Conservation (phyloP, 2,329 filamentous ascomycete species). For the Drechslera avenae region DNA sequence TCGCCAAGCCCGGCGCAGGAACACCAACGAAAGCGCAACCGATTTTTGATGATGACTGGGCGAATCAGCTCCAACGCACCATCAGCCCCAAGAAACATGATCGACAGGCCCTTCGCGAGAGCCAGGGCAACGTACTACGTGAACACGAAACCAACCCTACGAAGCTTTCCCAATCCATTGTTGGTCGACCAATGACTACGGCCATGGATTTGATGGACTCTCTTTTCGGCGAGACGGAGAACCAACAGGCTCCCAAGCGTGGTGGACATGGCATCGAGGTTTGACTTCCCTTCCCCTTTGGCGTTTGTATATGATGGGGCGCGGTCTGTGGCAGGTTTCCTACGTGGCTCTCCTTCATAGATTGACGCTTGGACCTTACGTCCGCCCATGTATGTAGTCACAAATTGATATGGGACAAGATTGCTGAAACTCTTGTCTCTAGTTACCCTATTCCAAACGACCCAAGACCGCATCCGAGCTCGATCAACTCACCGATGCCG, state of each 20-base stretch:
- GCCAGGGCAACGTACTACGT: slow-evolving; percentile 64
- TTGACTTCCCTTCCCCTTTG: slow-evolving; percentile 63
- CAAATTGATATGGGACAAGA: slow-evolving; percentile 48
- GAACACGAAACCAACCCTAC: slow-evolving; percentile 49
- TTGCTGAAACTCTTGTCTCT: slow-evolving; percentile 51
- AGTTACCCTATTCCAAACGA: slow-evolving; percentile 88
- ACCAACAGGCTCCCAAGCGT: slow-evolving; percentile 54
- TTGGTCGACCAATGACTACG: slow-evolving; percentile 71
- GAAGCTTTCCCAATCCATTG: slow-evolving; percentile 39
- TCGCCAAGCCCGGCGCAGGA: slow-evolving; percentile 41
- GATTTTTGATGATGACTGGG: slow-evolving; percentile 80
- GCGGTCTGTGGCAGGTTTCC: slow-evolving; percentile 51
- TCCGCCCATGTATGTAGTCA: slow-evolving; percentile 52
- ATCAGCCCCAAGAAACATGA: slow-evolving; percentile 94
- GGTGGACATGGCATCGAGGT: slow-evolving; percentile 82
- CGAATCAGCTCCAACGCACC: slow-evolving; percentile 89
- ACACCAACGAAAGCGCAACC: slow-evolving; percentile 62
- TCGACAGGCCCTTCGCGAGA: slow-evolving; percentile 72
- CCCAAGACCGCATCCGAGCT: slow-evolving; percentile 70
- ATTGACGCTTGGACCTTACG: slow-evolving; percentile 38
- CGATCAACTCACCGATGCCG: slow-evolving; percentile 65
- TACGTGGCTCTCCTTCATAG: slow-evolving; percentile 40
- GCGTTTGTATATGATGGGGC: slow-evolving; percentile 32
- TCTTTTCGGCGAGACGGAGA: slow-evolving; percentile 72
- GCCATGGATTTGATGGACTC: slow-evolving; percentile 98